phyloP scores from a whole-genome alignment of 2,329 filamentous ascomycete species.

The Fusarium phyllophilum region DNA sequence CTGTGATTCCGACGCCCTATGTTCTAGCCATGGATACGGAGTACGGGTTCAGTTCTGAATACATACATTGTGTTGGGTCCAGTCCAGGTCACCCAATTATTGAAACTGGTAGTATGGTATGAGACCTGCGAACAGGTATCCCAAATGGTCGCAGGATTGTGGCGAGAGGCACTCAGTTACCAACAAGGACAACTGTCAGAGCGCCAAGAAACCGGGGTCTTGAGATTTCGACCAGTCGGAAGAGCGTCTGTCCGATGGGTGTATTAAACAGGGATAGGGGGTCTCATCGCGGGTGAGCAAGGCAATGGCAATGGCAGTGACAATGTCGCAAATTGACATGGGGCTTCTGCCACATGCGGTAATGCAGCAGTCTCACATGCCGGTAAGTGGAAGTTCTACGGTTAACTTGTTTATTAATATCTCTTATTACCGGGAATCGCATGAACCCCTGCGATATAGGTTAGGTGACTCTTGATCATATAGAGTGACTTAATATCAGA shows the following conservation, averaged over 20 bases:
- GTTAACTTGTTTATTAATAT: neutral
- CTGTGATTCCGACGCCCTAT: constrained; percentile 26
- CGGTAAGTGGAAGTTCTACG: neutral
- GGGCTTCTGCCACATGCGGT: neutral
- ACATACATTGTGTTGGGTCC: constrained; percentile 3
- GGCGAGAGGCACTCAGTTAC: constrained; percentile 5
- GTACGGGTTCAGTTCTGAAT: constrained; percentile 8
- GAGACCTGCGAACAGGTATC: constrained; percentile 25
- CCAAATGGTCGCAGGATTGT: constrained; percentile 15
- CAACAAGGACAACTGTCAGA: constrained; percentile 13
- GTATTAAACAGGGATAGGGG: constrained; percentile 3
- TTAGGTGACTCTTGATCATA: neutral
- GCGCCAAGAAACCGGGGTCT: constrained; percentile 6
- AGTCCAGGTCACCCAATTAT: constrained; percentile 7
- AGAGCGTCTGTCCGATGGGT: constrained; percentile 1
- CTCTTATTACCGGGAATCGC: neutral
- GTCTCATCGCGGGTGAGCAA: constrained; percentile 2
- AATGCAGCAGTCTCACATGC: constrained; percentile 1
- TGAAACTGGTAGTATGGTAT: constrained; percentile 22
- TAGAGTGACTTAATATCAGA: neutral
- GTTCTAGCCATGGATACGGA: neutral
- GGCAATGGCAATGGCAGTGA: neutral
- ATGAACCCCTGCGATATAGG: neutral
- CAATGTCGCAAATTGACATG: neutral
- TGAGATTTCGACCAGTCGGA: neutral